A percentile compares a stretch with the other conserved stretches of the same genome.
Evolutionary conservation across 106 monocot species (phyloP).

Genomic region (Xerophyta viscosa): DNA sequence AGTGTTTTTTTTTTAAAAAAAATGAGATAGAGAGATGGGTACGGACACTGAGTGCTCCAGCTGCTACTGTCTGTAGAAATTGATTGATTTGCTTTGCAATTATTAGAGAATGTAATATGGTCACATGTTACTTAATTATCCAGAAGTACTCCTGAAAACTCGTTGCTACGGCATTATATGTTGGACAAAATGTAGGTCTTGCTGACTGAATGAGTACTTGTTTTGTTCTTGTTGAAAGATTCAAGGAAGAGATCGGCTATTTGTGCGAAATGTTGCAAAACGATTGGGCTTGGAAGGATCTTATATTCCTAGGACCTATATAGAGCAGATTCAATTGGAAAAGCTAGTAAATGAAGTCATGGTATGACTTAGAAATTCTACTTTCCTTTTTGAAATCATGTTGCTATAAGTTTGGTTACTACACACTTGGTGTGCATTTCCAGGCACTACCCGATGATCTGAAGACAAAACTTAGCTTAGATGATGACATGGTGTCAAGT

Average conservation of each 20-base stretch:
- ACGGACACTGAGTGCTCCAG: too few relatives aligned
- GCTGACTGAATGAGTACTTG: not conserved
- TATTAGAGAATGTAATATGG: too few relatives aligned
- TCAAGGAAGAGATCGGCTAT: slow-evolving; percentile 82
- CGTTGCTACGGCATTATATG: too few relatives aligned
- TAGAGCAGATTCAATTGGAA: slow-evolving; percentile 95
- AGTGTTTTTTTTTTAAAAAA: too few relatives aligned
- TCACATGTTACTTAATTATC: too few relatives aligned
- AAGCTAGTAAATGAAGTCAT: slow-evolving; percentile 92
- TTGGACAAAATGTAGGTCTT: not conserved
- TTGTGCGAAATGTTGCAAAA: slow-evolving; percentile 62
- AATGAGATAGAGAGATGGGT: too few relatives aligned
- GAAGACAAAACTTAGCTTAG: slow-evolving; percentile 77
- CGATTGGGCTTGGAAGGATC: slow-evolving; percentile 82
- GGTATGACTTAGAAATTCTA: slow-evolving; percentile 7
- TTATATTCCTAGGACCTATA: slow-evolving; percentile 86
- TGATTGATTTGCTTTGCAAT: too few relatives aligned
- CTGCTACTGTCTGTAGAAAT: too few relatives aligned
- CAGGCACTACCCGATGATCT: slow-evolving; percentile 94
- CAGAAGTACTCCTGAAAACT: too few relatives aligned
- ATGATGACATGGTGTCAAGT: slow-evolving; percentile 56
- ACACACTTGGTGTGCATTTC: slow-evolving; percentile 9
- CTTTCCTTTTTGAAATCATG: not conserved
- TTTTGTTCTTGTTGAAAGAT: slow-evolving; percentile 34
- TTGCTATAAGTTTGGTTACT: not conserved